Evolutionary conservation across 2,329 filamentous ascomycete genomes (phyloP).

Genomic region (Colletotrichum scovillei): DNA sequence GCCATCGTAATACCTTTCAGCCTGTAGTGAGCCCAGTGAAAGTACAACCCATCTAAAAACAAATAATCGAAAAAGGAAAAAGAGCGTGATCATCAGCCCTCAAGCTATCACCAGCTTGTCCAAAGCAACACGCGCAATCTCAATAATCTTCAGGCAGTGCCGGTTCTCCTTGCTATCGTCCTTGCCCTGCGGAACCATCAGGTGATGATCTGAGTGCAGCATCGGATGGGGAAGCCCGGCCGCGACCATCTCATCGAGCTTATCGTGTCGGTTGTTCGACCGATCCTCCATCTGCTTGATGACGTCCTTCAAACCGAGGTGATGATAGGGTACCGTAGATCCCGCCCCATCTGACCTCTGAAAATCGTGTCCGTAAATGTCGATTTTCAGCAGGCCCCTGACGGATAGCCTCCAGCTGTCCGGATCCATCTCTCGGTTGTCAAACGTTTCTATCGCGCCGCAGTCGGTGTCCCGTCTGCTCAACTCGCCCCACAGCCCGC

Average conservation of each 20-base stretch:
- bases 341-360: slow-evolving; percentile 32
- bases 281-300: slow-evolving; percentile 64
- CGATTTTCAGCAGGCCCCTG: slow-evolving; percentile 64
- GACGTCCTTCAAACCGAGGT: slow-evolving; percentile 66
- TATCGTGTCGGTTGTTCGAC: slow-evolving; percentile 59
- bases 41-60: background rate
- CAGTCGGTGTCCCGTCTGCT: slow-evolving; percentile 41
- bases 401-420: slow-evolving; percentile 65
- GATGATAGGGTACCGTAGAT: slow-evolving; percentile 34
- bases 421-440: slow-evolving; percentile 61
- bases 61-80: background rate
- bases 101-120: slow-evolving; percentile 63
- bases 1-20: background rate
- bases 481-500: slow-evolving; percentile 59
- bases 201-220: slow-evolving; percentile 39
- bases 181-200: slow-evolving; percentile 46
- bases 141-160: slow-evolving; percentile 63
- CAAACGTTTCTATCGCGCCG: slow-evolving; percentile 44
- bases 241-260: slow-evolving; percentile 58
- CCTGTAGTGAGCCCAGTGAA: background rate
- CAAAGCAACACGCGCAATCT: slow-evolving; percentile 64
- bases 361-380: slow-evolving; percentile 65
- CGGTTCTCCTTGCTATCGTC: slow-evolving; percentile 49
- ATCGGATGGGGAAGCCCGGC: slow-evolving; percentile 49
- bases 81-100: too few species aligned